Base-by-base conservation (phyloP, 2,329 filamentous ascomycete genomes). In the Helicocarpus griseus region DNA sequence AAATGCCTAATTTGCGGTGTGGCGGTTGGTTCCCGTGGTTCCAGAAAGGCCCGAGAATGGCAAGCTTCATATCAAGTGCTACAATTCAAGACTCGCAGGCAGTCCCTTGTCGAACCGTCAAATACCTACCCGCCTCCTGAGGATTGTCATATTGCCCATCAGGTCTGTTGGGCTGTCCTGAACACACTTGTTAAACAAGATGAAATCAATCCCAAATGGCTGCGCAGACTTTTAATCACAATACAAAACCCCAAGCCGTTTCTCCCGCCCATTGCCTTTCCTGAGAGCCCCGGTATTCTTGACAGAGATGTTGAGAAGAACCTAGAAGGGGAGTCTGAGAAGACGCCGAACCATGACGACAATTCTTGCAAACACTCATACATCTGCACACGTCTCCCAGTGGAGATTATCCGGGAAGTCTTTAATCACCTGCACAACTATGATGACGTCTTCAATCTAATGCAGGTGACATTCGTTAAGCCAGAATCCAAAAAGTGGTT, bases 111-210 rank as follows among this genome's bases (percentile, higher is more conserved):
- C 39, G 13, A 24, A 8, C 41, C 41, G 7, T 33, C 49, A 11
- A 46, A 11, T 38, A 24, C 24, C 24, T 45, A 24, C 31, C 22
- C 4, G 11, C 26, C 28, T 6, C 44, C 14, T 33, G 5, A 7
- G 19, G 21, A 3, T 28, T 39, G 24, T 13, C 14, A 40, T 35
- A 21, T 22, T n/a, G 31, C 26, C 6, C 47, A 53, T 53, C 38
- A 46, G n/a, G 28, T 26, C 24, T 53, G 51, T 28, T 53, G 47
- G 51, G 38, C 24, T n/a, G 40, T 53, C n/a, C n/a, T 53, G 31
- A 11, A 19, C 13, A 50, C 39, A n/a, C 29, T 29, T 11, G 14
- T 53, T 46, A 13, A 7, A 13, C 14, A 38, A 8, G 4, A 19
- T 19, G 28, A 38, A 9, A 35, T 53, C 14, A 35, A 21, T 17